phyloP scores from a whole-genome alignment of 495 filamentous ascomycete species.

The Tuber brumale region DNA sequence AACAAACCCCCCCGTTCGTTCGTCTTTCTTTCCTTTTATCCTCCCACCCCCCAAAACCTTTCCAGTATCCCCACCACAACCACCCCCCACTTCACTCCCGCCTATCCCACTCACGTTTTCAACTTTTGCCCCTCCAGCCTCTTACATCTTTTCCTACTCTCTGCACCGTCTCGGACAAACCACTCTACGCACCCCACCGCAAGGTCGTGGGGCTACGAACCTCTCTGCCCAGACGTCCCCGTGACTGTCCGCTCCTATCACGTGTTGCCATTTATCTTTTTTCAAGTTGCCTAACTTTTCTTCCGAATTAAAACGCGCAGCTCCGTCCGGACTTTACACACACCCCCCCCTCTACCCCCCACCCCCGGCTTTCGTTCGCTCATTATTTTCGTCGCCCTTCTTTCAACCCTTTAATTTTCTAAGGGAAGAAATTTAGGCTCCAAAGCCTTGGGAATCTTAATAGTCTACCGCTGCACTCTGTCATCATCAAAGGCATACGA shows the following conservation, averaged over 20 bases:
- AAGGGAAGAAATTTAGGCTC: background rate
- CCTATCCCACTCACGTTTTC: background rate
- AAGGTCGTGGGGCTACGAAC: constrained; percentile 35
- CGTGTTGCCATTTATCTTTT: constrained; percentile 38
- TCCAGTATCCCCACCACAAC: constrained; percentile 35
- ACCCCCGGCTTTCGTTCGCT: constrained; percentile 8
- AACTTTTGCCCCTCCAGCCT: constrained; percentile 2
- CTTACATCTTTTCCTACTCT: constrained; percentile 15
- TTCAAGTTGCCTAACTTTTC: constrained; percentile 33
- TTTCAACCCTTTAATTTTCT: background rate
- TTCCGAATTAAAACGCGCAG: constrained; percentile 36
- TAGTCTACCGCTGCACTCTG: background rate
- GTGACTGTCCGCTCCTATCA: constrained; percentile 36
- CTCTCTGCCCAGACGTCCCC: constrained; percentile 32
- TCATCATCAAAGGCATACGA: constrained; percentile 1
- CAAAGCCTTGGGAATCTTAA: background rate
- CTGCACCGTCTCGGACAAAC: constrained; percentile 36
- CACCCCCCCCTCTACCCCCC: constrained; percentile 28
- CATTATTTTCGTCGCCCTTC: constrained; percentile 1
- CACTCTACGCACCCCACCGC: constrained; percentile 39
- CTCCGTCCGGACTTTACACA: constrained; percentile 20
- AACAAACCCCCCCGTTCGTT: constrained; percentile 34
- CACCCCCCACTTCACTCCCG: constrained; percentile 29
- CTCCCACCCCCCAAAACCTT: constrained; percentile 13
- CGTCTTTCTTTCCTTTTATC: constrained; percentile 28